These are phyloP conservation scores for Parsonsia alboflavescens DNA, from an alignment of 257 asterid genomes.

Conservation along the genomic window DNA sequence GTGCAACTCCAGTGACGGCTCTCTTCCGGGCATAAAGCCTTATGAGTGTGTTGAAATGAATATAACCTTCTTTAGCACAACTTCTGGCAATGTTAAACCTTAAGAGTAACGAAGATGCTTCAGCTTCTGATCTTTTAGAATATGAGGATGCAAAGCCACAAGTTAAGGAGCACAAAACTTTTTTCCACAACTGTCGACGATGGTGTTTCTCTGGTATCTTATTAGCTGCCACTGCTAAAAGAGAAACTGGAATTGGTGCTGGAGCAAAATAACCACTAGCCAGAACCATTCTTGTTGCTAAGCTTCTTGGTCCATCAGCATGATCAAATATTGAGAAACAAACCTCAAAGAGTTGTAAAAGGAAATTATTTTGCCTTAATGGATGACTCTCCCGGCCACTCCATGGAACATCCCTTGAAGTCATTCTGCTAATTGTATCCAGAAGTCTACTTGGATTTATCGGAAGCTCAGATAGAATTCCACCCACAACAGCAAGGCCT, in stretches of 20 bases:
- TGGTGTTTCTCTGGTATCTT: conserved; percentile 77
- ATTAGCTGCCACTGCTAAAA: conserved; percentile 68
- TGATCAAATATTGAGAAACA: conserved; percentile 97
- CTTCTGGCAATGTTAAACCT: conserved; percentile 59
- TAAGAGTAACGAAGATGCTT: conserved; percentile 54
- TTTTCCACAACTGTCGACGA: conserved; percentile 50
- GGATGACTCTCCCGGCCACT: conserved; percentile 62
- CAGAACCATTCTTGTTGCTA: conserved; percentile 90
- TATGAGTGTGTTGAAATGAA: conserved; percentile 46
- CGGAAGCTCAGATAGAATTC: conserved; percentile 88
- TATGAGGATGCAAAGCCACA: conserved; percentile 69
- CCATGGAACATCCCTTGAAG: conserved; percentile 46
- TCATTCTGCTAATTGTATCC: conserved; percentile 84
- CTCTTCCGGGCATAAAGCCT: conserved; percentile 59
- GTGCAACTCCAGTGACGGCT: conserved; percentile 49
- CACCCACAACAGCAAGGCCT: conserved; percentile 87
- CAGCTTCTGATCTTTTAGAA: conserved; percentile 57
- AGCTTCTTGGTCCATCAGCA: conserved; percentile 75
- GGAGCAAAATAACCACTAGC: conserved; percentile 96
- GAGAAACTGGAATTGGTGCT: conserved; percentile 49
- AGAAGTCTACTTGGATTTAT: conserved; percentile 77
- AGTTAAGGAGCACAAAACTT: conserved; percentile 49
- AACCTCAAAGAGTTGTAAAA: conserved; percentile 84
- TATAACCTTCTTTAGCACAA: conserved; percentile 50
- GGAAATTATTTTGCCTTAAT: conserved; percentile 62